A percentile compares a stretch with the other conserved stretches of the same genome.
Conservation (phyloP, 2,329 filamentous ascomycete genomes). For the Didymella pinodella region DNA sequence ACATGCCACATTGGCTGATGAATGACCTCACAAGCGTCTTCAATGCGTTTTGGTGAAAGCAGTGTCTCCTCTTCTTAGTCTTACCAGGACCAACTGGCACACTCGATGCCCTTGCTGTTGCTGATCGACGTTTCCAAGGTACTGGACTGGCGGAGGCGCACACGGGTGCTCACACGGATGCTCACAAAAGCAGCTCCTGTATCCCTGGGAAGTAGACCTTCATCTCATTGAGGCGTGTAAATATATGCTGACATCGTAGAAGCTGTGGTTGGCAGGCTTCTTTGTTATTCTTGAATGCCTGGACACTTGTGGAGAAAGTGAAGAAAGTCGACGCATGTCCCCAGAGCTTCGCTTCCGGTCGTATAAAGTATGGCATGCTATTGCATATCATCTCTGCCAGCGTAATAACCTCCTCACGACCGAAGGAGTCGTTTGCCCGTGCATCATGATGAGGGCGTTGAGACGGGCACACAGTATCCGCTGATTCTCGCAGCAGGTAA, state of each 20-base stretch:
- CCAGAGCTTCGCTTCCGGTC: constrained; percentile 1
- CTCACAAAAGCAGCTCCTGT: neutral
- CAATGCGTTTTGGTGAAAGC: neutral
- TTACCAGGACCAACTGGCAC: neutral
- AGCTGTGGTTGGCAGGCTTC: neutral
- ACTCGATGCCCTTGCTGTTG: no score
- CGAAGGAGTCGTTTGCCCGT: neutral
- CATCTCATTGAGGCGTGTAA: neutral
- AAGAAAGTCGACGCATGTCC: neutral
- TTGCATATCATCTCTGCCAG: neutral
- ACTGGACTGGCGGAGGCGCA: neutral
- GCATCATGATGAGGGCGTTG: no score
- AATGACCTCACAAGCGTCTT: neutral
- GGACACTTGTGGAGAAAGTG: neutral
- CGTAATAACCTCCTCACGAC: neutral
- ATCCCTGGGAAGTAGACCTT: neutral
- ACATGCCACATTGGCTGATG: constrained; percentile 19
- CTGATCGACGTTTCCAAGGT: neutral
- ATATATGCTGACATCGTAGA: neutral
- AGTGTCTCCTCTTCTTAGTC: neutral
- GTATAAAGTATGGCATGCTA: neutral
- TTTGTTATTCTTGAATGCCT: neutral
- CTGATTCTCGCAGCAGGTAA: neutral
- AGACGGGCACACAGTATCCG: neutral
- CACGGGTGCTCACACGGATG: neutral